phyloP scores from a whole-genome alignment of 352 stramenopile species.

The Phytopythium litorale region DNA sequence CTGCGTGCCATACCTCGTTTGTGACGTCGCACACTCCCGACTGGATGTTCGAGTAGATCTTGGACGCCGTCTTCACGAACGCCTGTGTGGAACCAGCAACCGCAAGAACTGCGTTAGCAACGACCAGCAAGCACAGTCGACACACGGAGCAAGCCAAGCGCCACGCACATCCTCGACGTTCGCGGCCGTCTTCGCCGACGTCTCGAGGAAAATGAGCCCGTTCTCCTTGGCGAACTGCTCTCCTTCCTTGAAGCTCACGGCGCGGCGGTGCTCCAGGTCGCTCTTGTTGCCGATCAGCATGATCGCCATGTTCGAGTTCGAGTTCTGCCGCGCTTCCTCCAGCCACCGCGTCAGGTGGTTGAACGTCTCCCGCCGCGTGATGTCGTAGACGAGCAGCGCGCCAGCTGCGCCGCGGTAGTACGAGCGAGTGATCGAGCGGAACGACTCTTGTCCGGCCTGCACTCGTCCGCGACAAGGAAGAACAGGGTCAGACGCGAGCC shows the following conservation, averaged over 20 bases:
- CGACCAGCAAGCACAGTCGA: not conserved
- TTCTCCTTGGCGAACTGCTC: slow-evolving; percentile 99
- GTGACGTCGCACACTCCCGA: slow-evolving; percentile 93
- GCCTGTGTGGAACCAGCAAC: slow-evolving; percentile 40
- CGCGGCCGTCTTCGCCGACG: slow-evolving; percentile 97
- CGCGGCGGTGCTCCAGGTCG: slow-evolving; percentile 94
- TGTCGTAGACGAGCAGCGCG: slow-evolving; percentile 98
- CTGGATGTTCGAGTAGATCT: slow-evolving; percentile 97
- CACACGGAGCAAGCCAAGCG: not conserved
- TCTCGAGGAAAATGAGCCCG: slow-evolving; percentile 99
- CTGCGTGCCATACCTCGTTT: slow-evolving; percentile 73
- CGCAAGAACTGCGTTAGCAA: not conserved
- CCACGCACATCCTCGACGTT: slow-evolving; percentile 98
- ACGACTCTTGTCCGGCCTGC: slow-evolving; percentile 98
- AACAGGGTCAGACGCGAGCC: not conserved
- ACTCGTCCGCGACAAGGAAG: slow-evolving; percentile 13
- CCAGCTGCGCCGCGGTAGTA: slow-evolving; percentile 99
- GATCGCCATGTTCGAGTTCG: slow-evolving; percentile 99
- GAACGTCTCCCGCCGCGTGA: slow-evolving; percentile 98
- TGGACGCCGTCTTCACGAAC: slow-evolving; percentile 94
- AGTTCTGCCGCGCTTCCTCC: slow-evolving; percentile 98
- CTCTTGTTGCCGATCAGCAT: slow-evolving; percentile 99
- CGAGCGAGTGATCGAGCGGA: slow-evolving; percentile 98
- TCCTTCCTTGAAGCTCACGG: slow-evolving; percentile 97
- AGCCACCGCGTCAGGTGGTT: slow-evolving; percentile 98